phyloP scores from a whole-genome alignment of 148 eudicot species.

The Simmondsia chinensis region DNA sequence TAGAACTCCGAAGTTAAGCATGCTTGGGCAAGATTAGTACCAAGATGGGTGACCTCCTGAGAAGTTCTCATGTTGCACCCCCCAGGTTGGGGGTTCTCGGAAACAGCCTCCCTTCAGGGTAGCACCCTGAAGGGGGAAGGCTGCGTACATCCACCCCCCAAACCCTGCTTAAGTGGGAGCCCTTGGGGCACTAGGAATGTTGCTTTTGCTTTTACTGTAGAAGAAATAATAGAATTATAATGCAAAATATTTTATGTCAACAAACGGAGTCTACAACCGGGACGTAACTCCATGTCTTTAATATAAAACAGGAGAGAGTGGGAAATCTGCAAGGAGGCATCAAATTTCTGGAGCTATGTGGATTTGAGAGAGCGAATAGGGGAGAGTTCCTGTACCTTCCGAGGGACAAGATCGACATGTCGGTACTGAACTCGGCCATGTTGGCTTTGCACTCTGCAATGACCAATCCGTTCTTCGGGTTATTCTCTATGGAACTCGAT shows the following conservation, averaged over 20 bases:
- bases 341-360: constrained; percentile 76
- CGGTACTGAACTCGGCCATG: constrained; percentile 37
- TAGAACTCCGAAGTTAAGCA: no score
- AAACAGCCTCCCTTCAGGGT: no score
- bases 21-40: no score
- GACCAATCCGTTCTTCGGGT: constrained; percentile 73
- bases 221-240: no score
- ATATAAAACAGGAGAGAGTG: constrained; percentile 49
- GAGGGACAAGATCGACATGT: constrained; percentile 45
- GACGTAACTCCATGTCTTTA: background rate
- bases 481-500: constrained; percentile 41
- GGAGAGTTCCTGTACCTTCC: constrained; percentile 51
- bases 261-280: background rate
- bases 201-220: no score
- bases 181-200: no score
- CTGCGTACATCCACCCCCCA: no score
- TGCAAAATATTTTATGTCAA: background rate
- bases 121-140: no score
- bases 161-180: no score
- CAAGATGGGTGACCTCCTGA: no score
- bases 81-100: no score
- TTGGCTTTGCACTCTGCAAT: constrained; percentile 39
- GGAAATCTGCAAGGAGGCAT: constrained; percentile 49
- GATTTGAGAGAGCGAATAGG: constrained; percentile 49
- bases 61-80: no score